Base-by-base conservation (phyloP, 2,329 filamentous ascomycete species). In the Colletotrichum truncatum region DNA sequence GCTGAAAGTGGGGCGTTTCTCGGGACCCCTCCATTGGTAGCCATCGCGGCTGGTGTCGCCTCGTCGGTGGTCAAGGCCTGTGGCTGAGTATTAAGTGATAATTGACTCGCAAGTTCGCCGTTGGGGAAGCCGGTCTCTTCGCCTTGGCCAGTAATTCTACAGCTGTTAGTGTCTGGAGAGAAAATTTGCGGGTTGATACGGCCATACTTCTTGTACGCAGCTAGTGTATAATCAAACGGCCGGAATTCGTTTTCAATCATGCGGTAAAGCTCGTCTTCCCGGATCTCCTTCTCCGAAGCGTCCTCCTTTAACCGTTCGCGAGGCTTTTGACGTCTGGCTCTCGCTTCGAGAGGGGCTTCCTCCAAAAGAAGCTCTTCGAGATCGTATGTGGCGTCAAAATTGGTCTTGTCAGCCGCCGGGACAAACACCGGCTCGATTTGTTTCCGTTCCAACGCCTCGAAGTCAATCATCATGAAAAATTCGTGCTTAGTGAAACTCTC, bases 351-450 rank as follows among this genome's bases (percentile, higher is more conserved):
- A 1, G 96, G 96, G 11, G 96, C 96, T 76, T 99, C 96, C 78
- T 99, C 96, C 45, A 99, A 80, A 2, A 99, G 81, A 18, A 99
- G 79, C 77, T 99, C 96, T 75, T 99, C 96, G 53, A 99, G 81
- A 77, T 99, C 96, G 75, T 99, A 98, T 1, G 96, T 99, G 4
- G 96, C 96, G 78, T 99, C 96, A 70, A 99, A 99, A 76, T 99
- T 99, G 4, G 96, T 98, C 85, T 99, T 99, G 51, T 98, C 96
- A 60, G 93, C 94, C 0, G 95, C 97, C 0, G 96, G 96, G 18
- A 92, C 87, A 76, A 99, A 99, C 4, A 98, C 89, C 0, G 96
- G 96, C 71, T 94, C 91, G 45, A 98, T 90, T 74, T 94, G 89
- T 76, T 98, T 98, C 68, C 89, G 85, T 75, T 97, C 93, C 34